Percentiles rank a stretch among this genome's conserved stretches.
These are phyloP conservation scores for Fusarium domesticum DNA, from an alignment of 2,329 filamentous ascomycete species.

Conservation along the genomic window DNA sequence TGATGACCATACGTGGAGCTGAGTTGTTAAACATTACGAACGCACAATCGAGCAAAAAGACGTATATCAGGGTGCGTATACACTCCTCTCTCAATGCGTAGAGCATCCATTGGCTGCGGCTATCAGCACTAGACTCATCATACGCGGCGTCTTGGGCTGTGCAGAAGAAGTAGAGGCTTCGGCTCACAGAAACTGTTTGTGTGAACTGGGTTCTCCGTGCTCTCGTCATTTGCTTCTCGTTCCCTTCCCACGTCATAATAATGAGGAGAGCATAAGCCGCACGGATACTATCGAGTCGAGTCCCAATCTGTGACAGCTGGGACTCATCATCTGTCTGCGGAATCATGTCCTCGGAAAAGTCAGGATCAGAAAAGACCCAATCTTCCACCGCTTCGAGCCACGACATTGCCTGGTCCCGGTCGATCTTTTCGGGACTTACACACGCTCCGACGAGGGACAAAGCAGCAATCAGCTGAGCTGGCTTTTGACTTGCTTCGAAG, in stretches of 20 bases:
- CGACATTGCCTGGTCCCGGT: constrained; percentile 2
- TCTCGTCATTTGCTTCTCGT: constrained; percentile 1
- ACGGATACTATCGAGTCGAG: constrained; percentile 4
- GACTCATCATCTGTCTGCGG: constrained; percentile 1
- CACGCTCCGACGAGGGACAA: constrained; percentile 11
- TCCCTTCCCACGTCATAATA: constrained; percentile 8
- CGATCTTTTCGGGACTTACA: not conserved
- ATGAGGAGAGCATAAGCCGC: constrained; percentile 8
- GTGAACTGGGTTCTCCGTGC: constrained; percentile 5
- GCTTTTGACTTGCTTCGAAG: not conserved
- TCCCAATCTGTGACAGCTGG: not conserved
- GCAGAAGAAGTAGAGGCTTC: constrained; percentile 2
- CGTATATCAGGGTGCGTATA: constrained; percentile 7
- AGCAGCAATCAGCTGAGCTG: constrained; percentile 3
- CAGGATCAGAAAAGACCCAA: constrained; percentile 5
- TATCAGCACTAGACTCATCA: not conserved
- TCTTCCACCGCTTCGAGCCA: constrained; percentile 8
- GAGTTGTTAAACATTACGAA: constrained; percentile 17
- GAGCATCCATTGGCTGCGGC: not conserved
- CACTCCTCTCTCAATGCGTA: constrained; percentile 11
- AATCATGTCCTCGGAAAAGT: constrained; percentile 6
- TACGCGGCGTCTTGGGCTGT: not conserved
- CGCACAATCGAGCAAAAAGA: constrained; percentile 14
- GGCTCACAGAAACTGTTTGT: constrained; percentile 3
- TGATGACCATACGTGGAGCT: constrained; percentile 6